A percentile compares a stretch with the other conserved stretches of the same genome.
phyloP scores from a whole-genome alignment of 352 stramenopile genomes.

The Elongisporangium prolatum region DNA sequence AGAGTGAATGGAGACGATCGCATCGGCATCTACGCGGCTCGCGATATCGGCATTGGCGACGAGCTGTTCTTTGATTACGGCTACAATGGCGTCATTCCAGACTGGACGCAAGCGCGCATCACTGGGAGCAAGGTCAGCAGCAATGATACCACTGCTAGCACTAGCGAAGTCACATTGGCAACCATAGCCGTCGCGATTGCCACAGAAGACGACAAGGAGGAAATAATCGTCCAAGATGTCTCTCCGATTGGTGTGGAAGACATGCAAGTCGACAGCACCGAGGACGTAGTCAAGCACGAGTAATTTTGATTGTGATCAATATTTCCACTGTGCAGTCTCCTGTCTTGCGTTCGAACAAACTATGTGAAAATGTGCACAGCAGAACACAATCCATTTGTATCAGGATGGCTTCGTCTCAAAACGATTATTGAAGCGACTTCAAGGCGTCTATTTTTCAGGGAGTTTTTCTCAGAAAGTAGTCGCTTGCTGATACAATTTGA shows the following conservation, averaged over 20 bases:
- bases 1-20: constrained; percentile 89
- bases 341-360: too few relatives aligned
- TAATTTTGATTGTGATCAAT: background rate
- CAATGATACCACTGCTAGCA: background rate
- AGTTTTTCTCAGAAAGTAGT: too few relatives aligned
- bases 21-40: constrained; percentile 92
- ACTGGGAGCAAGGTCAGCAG: constrained; percentile 9
- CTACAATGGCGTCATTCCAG: constrained; percentile 73
- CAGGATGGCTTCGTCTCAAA: too few relatives aligned
- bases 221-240: constrained; percentile 3
- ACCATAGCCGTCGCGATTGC: background rate
- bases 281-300: background rate
- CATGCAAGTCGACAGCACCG: background rate
- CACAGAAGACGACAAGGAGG: constrained; percentile 13
- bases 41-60: constrained; percentile 82
- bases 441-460: too few relatives aligned
- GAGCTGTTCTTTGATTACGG: constrained; percentile 87
- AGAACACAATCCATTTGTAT: too few relatives aligned
- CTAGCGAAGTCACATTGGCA: background rate
- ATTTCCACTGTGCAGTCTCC: too few relatives aligned
- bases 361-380: too few relatives aligned
- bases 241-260: background rate
- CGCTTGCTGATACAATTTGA: too few relatives aligned
- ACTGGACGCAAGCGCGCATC: constrained; percentile 74
- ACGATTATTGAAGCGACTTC: too few relatives aligned